These are phyloP conservation scores for sunflower (Helianthus annuus) DNA, from an alignment of 129 eudicot genomes.

Conservation along the genomic window HanXRQr2.0-SUNRISE NC_035446.2:145659255-145659754, in stretches of 20 bases:
- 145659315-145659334: background rate
- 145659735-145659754: too few relatives aligned
- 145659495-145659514: background rate
- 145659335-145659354: background rate
- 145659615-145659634: too few relatives aligned
- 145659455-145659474: conserved; percentile 7
- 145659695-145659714: too few relatives aligned
- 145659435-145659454: background rate
- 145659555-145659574: too few relatives aligned
- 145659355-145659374: conserved; percentile 1
- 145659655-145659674: too few relatives aligned
- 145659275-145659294: background rate
- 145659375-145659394: conserved; percentile 16
- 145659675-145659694: too few relatives aligned
- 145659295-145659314: background rate
- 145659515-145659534: conserved; percentile 6
- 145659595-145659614: too few relatives aligned
- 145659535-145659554: background rate
- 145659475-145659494: conserved; percentile 18
- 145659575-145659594: too few relatives aligned
- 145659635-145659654: too few relatives aligned
- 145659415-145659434: background rate
- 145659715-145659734: too few relatives aligned
- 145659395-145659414: background rate
- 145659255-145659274: background rate